Conservation (phyloP, 306 rosid genomes). For the Pterocarpus macrocarpus region DNA sequence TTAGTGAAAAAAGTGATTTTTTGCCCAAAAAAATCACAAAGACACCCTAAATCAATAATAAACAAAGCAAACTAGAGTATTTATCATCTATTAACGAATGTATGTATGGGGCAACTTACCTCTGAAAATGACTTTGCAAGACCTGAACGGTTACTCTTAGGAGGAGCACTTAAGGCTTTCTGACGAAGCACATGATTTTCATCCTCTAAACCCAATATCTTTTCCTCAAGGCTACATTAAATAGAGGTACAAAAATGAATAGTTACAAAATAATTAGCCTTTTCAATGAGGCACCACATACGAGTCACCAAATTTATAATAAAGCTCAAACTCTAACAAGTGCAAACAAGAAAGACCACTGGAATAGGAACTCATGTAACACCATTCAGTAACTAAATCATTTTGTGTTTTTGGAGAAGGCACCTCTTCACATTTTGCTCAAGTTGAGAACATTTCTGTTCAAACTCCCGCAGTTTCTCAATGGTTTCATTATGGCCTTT, state of each 20-base stretch:
- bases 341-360: conserved; percentile 18
- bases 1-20: too few species aligned
- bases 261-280: background rate
- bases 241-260: conserved; percentile 24
- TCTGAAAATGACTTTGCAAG: conserved; percentile 72
- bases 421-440: conserved; percentile 82
- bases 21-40: too few species aligned
- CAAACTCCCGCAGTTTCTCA: conserved; percentile 74
- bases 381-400: conserved; percentile 17
- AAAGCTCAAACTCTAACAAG: conserved; percentile 36
- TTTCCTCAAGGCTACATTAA: conserved; percentile 76
- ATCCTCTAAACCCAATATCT: conserved; percentile 70
- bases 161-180: conserved; percentile 73
- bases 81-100: conserved; percentile 1
- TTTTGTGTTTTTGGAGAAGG: background rate
- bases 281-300: background rate
- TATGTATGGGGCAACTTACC: conserved; percentile 58
- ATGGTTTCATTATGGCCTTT: conserved; percentile 57
- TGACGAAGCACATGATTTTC: conserved; percentile 91
- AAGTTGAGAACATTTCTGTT: conserved; percentile 72
- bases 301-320: conserved; percentile 17
- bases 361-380: conserved; percentile 18
- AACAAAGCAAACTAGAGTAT: conserved; percentile 32
- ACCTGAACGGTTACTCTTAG: conserved; percentile 71
- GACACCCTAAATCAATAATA: background rate